Base-by-base conservation (phyloP, 2,329 filamentous ascomycete species). In the Venturia effusa region DNA sequence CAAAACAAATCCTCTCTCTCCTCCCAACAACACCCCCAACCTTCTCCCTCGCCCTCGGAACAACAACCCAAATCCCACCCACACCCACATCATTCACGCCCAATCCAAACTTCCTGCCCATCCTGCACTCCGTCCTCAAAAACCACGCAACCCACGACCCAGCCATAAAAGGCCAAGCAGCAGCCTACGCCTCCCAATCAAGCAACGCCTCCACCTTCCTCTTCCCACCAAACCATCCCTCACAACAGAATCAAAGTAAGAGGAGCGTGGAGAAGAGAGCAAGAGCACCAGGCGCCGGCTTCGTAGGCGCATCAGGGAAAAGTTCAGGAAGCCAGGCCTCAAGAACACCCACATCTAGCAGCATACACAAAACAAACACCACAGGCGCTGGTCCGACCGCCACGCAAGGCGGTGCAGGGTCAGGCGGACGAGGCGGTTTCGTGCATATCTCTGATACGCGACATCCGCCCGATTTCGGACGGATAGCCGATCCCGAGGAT, bases 401-500 rank as follows among this genome's bases (percentile, higher is more conserved):
- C 67, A 77, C 80, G 19, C 84, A 86, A 68, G 83, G 83, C 22
- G 84, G 84, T 61, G 78, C 77, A 65, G 84, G 83, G 2, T 80
- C 82, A 22, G 83, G 75, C 19, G 83, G 83, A 1, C 75, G 81
- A 67, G 84, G 84, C 24, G 84, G 84, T 1, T 86, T 80, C 75
- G 82, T 87, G 48, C 84, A 87, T 69, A 77, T 87, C n/a, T 84
- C 80, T 43, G 84, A 87, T 69, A 72, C 73, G 69, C 75, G 84
- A 66, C 80, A 82, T 66, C 83, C 84, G 41, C 84, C 84, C 2
- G 84, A 87, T 66, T 87, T 79, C 72, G 84, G 84, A 0, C 72
- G 84, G n/a, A 85, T 86, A 66, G 82, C 84, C 61, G 85, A 81
- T 80, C 84, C 84, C 0, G 84, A 87, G 70, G 84, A 87, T 73